phyloP scores from a whole-genome alignment of 2,329 filamentous ascomycete species.

The Orbilia javanica region DNA sequence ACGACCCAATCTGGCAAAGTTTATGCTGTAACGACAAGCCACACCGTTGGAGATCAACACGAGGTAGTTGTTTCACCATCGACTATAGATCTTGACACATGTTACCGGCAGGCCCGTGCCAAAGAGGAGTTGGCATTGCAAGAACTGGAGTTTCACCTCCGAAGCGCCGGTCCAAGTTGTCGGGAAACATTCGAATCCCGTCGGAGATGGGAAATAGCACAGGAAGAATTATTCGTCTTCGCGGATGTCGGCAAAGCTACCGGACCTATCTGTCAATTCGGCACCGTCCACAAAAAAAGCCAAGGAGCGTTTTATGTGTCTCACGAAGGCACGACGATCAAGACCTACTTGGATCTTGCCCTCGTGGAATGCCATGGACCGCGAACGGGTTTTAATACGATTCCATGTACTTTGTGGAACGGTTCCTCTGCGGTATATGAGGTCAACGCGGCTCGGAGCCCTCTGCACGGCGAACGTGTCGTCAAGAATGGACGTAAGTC shows the following conservation, averaged over 20 bases:
- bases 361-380: conserved; percentile 28
- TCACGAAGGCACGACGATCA: conserved; percentile 11
- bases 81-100: conserved; percentile 32
- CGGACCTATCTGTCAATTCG: conserved; percentile 7
- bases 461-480: conserved; percentile 35
- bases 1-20: conserved; percentile 24
- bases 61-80: conserved; percentile 44
- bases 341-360: conserved; percentile 49
- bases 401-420: conserved; percentile 28
- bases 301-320: conserved; percentile 33
- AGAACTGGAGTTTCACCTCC: conserved; percentile 45
- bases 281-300: conserved; percentile 22
- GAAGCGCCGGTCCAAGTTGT: conserved; percentile 22
- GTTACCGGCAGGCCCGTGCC: conserved; percentile 41
- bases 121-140: conserved; percentile 51
- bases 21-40: conserved; percentile 46
- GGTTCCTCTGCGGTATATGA: conserved; percentile 34
- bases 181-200: conserved; percentile 45
- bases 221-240: conserved; percentile 41
- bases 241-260: conserved; percentile 8
- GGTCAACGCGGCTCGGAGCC: conserved; percentile 48
- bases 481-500: conserved; percentile 54
- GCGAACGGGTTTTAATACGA: conserved; percentile 46
- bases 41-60: conserved; percentile 28
- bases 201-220: conserved; percentile 48